These are phyloP conservation scores for Sporobolomyces roseus DNA, from an alignment of 768 basidiomycete species.

Conservation along the genomic window DNA sequence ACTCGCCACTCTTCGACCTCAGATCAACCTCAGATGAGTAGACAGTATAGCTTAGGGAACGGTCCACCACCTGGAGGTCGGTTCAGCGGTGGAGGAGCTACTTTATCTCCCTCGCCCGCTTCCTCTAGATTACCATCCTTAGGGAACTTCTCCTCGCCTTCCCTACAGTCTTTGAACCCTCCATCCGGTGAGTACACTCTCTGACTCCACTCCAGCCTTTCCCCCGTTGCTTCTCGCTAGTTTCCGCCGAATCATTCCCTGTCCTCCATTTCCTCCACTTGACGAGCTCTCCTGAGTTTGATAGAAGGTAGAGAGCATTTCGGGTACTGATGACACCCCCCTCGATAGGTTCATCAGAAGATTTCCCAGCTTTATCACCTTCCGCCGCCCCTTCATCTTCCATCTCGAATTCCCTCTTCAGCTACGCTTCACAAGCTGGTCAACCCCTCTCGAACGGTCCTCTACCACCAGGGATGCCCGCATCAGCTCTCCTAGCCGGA, in stretches of 20 bases:
- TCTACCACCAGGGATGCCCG: constrained; percentile 50
- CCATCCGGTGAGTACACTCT: background rate
- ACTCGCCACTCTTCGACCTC: no score
- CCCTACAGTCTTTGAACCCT: constrained; percentile 1
- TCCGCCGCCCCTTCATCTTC: constrained; percentile 51
- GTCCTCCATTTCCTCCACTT: background rate
- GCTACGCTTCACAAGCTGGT: constrained; percentile 37
- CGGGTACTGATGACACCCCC: background rate
- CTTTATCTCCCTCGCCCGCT: background rate
- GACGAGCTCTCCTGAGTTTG: background rate
- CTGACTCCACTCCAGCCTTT: background rate
- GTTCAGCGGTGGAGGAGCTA: background rate
- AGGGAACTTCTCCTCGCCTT: background rate
- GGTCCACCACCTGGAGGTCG: constrained; percentile 4
- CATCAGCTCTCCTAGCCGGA: background rate
- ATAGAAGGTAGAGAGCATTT: background rate
- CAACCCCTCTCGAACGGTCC: no score
- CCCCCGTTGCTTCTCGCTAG: background rate
- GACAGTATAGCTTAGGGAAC: constrained; percentile 16
- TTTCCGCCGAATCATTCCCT: background rate
- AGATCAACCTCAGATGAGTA: no score
- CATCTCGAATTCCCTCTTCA: constrained; percentile 23
- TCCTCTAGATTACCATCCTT: background rate
- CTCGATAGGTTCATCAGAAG: constrained; percentile 45
- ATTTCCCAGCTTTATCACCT: constrained; percentile 80